Base-by-base conservation (phyloP, 768 basidiomycete species). In the Mycena albidolilacea region DNA sequence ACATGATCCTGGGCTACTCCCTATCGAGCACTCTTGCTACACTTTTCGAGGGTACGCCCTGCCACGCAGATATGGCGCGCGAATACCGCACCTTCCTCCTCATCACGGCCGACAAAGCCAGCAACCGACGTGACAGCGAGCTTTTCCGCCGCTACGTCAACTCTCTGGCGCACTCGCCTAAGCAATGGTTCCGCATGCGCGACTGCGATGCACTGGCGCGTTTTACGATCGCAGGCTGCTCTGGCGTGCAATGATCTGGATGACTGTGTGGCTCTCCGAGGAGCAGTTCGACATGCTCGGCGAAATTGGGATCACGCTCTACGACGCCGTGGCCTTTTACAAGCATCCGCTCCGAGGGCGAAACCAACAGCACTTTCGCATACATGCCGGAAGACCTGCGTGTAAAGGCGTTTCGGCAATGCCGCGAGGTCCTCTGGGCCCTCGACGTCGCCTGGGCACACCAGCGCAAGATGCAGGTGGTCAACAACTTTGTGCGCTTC, bases 381-480 rank as follows among this genome's bases (percentile, higher is more conserved):
- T 64, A 64, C 48, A 9, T 50, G 30, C 63, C 63, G 15, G 63
- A 64, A 0, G 48, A 48, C 15, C 19, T 38, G 48, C 63, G 63
- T 9, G 48, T 37, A 2, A 15, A 5, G 8, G 63, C 63, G 3
- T 64, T 64, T 46, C 63, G 63, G n/a, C 63, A 38, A 23, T 64
- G 63, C 63, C 63, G 63, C 21, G 46, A 64, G 48, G 63, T 64
- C 6, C 63, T 64, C 44, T 64, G 63, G 63, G 48, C 30, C 5
- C 63, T 64, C 35, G 63, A 64, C n/a, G 63, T 39, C 11, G 60
- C 60, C 10, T 44, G 39, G 60, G 60, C 43, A 19, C n/a, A 17
- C n/a, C 39, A 23, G 8, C 60, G 35, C 10, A 6, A 11, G 0
- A 44, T 61, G 39, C 60, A 11, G 5, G 23, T 44, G 10, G 60